Evolutionary conservation across 768 basidiomycete genomes (phyloP), one percentile per base, ranked within the genome.

Genomic region (Leccinellum albellum): DNA sequence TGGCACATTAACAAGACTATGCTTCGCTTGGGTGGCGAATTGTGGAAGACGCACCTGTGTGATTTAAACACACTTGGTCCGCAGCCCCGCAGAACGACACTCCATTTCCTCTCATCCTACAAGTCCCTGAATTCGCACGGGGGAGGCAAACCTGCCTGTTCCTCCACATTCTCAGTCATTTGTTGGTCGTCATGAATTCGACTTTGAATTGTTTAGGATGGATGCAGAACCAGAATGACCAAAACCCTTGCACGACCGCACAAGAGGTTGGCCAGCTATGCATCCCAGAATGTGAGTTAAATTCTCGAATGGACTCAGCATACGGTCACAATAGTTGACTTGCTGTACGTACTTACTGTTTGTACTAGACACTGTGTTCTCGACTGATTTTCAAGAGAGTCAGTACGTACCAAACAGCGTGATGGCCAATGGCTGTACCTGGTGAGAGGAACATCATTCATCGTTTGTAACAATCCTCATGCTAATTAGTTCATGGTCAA

Each of bases 401-500:
- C 24, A 33, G 6, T 70, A 61, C 6, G n/a, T 64, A 6, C 70
- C 70, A 6, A 60, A 54, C 21, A 32, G 35, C 26, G 57, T 59
- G 40, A 61, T 53, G 3, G 50, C 53, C 1, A 69, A 63, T 3
- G 23, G 12, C 24, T 70, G 69, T 21, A 66, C 64, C 26, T 70
- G 70, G 70, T 72, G 29, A 52, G 59, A 31, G 2, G 32, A 0
- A 40, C 12, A n/a, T 6, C 7, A n/a, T 20, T 28, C 40, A 4
- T 33, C 31, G 2, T 20, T 26, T 3, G 12, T 5, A 28, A 15
- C 33, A 8, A 23, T 50, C n/a, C 37, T 66, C n/a, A 66, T 23
- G 13, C 14, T 6, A 1, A 2, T 52, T 45, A 70, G 70, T 32
- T 70, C 62, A 15, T 70, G 70, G 70, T 68, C 70, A 15, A 58